phyloP scores from a whole-genome alignment of 768 basidiomycete species.

The Pholiota molesta region DNA sequence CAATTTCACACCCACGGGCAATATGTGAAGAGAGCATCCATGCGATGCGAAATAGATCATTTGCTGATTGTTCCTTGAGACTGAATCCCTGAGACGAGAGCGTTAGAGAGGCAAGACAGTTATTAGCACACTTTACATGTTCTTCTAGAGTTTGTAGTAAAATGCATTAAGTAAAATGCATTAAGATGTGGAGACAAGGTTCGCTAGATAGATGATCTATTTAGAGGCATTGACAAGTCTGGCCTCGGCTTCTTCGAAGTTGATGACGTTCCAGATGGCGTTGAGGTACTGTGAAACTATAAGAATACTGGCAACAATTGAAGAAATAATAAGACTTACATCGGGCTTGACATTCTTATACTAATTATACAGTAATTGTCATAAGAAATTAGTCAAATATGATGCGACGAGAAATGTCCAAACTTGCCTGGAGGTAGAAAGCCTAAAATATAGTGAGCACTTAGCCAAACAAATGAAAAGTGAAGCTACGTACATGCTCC shows the following conservation, averaged over 20 bases:
- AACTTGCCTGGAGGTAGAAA: conserved; percentile 64
- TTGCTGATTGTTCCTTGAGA: too few species aligned
- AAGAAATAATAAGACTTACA: conserved; percentile 50
- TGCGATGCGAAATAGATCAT: too few species aligned
- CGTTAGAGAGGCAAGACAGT: not conserved
- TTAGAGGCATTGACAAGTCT: conserved; percentile 41
- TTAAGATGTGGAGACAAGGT: too few species aligned
- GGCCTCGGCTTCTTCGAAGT: conserved; percentile 90
- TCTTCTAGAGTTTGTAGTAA: not conserved
- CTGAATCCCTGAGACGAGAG: too few species aligned
- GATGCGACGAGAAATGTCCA: not conserved
- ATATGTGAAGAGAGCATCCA: too few species aligned
- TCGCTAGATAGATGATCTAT: conserved; percentile 4
- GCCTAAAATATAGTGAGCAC: conserved; percentile 42
- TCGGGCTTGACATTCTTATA: conserved; percentile 94
- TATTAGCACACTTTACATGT: not conserved
- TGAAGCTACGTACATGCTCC: conserved; percentile 72
- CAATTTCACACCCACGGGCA: too few species aligned
- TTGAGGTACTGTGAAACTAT: conserved; percentile 69
- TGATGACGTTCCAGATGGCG: conserved; percentile 95
- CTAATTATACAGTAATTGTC: conserved; percentile 34
- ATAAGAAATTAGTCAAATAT: not conserved
- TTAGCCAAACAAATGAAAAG: conserved; percentile 3
- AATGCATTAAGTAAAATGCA: not conserved
- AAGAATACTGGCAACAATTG: not conserved